Base-by-base conservation (phyloP, 2,329 filamentous ascomycete species). In the Passalora sequoiae region DNA sequence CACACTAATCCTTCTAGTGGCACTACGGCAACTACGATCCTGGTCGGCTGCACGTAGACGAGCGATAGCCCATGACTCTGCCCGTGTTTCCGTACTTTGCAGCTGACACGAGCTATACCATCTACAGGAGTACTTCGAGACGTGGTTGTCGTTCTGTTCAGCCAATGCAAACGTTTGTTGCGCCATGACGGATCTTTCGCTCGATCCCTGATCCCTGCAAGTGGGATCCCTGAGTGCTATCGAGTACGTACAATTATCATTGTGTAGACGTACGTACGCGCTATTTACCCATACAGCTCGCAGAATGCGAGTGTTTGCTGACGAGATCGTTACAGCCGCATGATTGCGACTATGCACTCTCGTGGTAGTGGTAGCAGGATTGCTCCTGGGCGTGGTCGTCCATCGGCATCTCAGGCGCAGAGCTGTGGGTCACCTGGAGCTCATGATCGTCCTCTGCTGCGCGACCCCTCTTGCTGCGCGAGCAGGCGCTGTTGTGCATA, bases 171-270 rank as follows among this genome's bases (percentile, higher is more conserved):
- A n/a, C n/a, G n/a, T n/a, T n/a, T n/a, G n/a, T n/a, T n/a, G n/a
- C n/a, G n/a, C n/a, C n/a, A n/a, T n/a, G n/a, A n/a, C n/a, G n/a
- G n/a, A n/a, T n/a, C 22, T 35, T 35, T n/a, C 7, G 24, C 41
- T 13, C 13, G 5, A 29, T 21, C 36, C 43, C 31, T 40, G 43
- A 40, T 45, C 43, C 43, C 43, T 45, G 40, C 42, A 44, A 33
- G 42, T 30, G 28, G 33, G 7, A 36, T n/a, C 33, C 33, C 33
- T 24, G 33, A n/a, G 10, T 24, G 13, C 17, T 36, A 36, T 15
- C 17, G 21, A 16, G 12, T 36, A 20, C 17, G 35, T 28, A 43
- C 40, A 27, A 30, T 19, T 28, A 28, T 15, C 15, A 24, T 4
- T 27, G 9, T 9, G 10, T n/a, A 7, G 24, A 20, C 22, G 29